Evolutionary conservation across 306 rosid species (phyloP), one percentile per base, ranked within the genome.

Genomic region (Gastrolobium bilobum): DNA sequence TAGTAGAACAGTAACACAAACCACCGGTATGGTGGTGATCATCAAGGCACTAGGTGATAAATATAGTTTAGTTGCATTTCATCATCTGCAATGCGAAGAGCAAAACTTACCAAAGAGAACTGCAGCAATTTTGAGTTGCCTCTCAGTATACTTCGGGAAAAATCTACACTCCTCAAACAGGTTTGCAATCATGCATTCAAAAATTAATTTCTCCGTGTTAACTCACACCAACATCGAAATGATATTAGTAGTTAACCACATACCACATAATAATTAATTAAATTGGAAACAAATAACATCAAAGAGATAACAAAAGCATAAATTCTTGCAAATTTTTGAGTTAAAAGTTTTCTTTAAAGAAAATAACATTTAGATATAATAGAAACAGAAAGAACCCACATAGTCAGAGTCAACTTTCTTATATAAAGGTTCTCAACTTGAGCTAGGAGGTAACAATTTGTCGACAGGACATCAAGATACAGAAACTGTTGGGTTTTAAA

Each of bases 101-200:
- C n/a, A n/a, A n/a, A n/a, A 82, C 98, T 81, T 79, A 93, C 99
- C 99, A 81, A 96, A 96, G 73, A 93, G 91, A 76, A 91, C 78
- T 29, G 98, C 99, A 10, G 98, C 98, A 83, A 96, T 90, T 90
- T 84, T 89, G 58, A 96, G 94, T 81, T 96, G 99, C 85, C 87
- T 88, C 82, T 96, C 99, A 59, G 99, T 98, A 86, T 96, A 96
- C 88, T 91, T 96, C 13, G 96, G 96, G 70, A 93, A 96, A 87
- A 96, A 96, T 61, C 90, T 87, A 81, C 90, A 96, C 89, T 96
- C 98, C 83, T 96, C 99, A 62, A 93, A 96, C 77, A 93, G 87
- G 89, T 96, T 96, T 5, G 91, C 94, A 31, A 90, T 90, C 99
- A 96, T 96, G 88, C 97, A 96, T 39, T 89, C 98, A 58, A 91